Percentiles rank a stretch among this genome's conserved stretches.
Evolutionary conservation across 495 filamentous ascomycete species (phyloP).

Genomic region (Hypoxylon trugodes): DNA sequence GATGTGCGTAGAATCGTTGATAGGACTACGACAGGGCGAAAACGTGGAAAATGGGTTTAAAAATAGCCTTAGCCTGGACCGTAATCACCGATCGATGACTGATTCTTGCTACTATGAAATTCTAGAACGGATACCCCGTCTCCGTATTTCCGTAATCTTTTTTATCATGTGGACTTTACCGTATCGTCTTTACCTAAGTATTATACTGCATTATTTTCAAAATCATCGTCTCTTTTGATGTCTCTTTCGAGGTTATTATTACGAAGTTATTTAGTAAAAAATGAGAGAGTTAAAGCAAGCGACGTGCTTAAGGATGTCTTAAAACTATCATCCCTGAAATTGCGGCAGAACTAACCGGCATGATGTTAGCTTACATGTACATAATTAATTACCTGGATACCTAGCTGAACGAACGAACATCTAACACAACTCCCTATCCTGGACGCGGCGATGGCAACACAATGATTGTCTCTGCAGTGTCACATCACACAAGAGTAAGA

Average conservation of each 20-base stretch:
- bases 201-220: neutral
- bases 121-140: slow-evolving; percentile 20
- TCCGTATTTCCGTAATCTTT: too few relatives aligned
- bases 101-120: slow-evolving; percentile 8
- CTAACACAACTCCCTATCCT: slow-evolving; percentile 41
- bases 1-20: slow-evolving; percentile 33
- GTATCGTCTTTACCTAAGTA: slow-evolving; percentile 1
- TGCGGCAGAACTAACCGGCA: slow-evolving; percentile 31
- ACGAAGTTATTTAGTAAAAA: slow-evolving; percentile 12
- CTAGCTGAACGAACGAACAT: slow-evolving; percentile 26
- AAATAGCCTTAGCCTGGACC: slow-evolving; percentile 37
- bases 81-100: slow-evolving; percentile 27
- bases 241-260: slow-evolving; percentile 4
- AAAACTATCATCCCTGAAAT: slow-evolving; percentile 26
- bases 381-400: too few relatives aligned
- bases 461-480: slow-evolving; percentile 41
- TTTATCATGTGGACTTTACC: slow-evolving; percentile 17
- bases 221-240: neutral
- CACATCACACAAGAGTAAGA: slow-evolving; percentile 24
- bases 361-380: slow-evolving; percentile 17
- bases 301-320: slow-evolving; percentile 3
- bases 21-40: slow-evolving; percentile 35
- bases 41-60: slow-evolving; percentile 38
- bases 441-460: slow-evolving; percentile 25
- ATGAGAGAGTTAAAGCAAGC: slow-evolving; percentile 5